Base-by-base conservation (phyloP, 1,284 basidiomycete genomes). In the Xerocomus amazonicus region DNA sequence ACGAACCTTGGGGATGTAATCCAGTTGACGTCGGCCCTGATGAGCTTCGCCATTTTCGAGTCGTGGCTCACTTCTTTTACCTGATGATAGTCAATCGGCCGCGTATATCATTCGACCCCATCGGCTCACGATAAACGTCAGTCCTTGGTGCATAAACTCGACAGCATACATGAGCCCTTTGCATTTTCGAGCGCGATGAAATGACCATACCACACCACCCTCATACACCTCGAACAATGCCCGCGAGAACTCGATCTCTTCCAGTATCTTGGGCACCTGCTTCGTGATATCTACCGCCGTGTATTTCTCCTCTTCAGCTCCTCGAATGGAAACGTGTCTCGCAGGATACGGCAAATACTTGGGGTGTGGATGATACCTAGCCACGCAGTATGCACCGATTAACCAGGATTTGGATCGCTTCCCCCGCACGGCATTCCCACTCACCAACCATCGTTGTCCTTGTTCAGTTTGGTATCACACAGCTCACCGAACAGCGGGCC, bases 201-300 rank as follows among this genome's bases (percentile, higher is more conserved):
- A 50, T 17, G 14, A 27, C 34, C 80, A 45, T 66, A 87, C 86
- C 57, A 89, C 80, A 9, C 79, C 85, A n/a, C 86, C 87, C 67
- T 89, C 83, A 58, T 89, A 86, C 26, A 91, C 74, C 66, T 95
- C 92, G 55, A 94, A 95, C 53, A 94, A 73, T 0, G 91, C 90
- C 26, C 92, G 74, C 26, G 89, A 91, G 33, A 86, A 68, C 68
- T 96, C 92, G n/a, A 94, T 75, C 63, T 95, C 90, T 69, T 96
- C 92, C 26, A 96, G 65, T 23, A 92, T 74, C 38, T 69, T 74
- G 3, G 77, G 73, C 0, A 55, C 63, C 0, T 71, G 54, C 34
- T 70, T 73, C 1, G 77, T 81, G 37, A 89, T 63, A 59, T 92
- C 87, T 10, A 94, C 75, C 32, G 92, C 78, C 31, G 74, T 73